Evolutionary conservation across 176 grass and related monocot species (phyloP).

Genomic region (Raddia guianensis): DNA sequence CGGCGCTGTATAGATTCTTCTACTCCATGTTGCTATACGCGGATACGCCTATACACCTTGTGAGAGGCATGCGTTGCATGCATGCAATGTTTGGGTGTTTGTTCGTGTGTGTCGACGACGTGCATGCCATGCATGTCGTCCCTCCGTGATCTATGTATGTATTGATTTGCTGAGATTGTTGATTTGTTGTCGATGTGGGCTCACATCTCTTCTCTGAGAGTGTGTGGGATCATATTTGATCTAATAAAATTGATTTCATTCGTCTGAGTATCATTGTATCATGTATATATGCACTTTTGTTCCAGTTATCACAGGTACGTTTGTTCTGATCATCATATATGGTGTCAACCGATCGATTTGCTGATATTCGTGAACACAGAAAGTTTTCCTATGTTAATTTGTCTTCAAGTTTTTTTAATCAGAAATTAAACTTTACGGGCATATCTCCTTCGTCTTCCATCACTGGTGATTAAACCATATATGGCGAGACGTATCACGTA

Average conservation of each 20-base stretch:
- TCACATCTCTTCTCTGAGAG: neutral
- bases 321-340: neutral
- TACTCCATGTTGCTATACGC: neutral
- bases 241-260: constrained; percentile 26
- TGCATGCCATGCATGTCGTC: neutral
- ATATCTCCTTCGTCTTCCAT: too few relatives aligned
- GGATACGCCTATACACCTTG: too few relatives aligned
- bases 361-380: neutral
- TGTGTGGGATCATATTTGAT: neutral
- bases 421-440: neutral
- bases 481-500: too few relatives aligned
- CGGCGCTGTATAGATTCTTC: neutral
- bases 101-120: neutral
- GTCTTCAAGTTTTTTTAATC: neutral
- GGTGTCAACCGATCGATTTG: neutral
- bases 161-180: neutral
- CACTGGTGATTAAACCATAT: too few relatives aligned
- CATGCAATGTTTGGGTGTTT: neutral
- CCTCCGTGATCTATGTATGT: neutral
- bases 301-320: neutral
- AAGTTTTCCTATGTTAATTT: too few relatives aligned
- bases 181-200: constrained; percentile 17
- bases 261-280: neutral
- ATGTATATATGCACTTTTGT: neutral
- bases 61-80: neutral